Evolutionary conservation across 2,329 filamentous ascomycete genomes (phyloP).

Genomic region (Cryphonectria nitschkei): DNA sequence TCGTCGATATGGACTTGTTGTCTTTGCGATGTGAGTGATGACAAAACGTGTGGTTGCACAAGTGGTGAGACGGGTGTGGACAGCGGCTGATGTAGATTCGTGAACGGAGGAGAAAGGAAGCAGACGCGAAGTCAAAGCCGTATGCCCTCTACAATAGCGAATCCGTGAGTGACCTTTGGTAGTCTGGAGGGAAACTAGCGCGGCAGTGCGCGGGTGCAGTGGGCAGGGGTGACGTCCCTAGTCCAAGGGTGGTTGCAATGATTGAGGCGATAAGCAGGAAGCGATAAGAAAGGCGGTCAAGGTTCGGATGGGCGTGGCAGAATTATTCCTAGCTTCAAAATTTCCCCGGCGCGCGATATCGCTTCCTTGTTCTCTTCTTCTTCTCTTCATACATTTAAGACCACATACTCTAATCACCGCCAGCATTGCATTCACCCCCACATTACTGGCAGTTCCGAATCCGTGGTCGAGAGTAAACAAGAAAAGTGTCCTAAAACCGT

Average conservation of each 20-base stretch:
- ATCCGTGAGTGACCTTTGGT: neutral
- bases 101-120: neutral
- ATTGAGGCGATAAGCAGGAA: slow-evolving; percentile 3
- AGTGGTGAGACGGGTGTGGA: neutral
- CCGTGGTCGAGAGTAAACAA: slow-evolving; percentile 59
- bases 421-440: slow-evolving; percentile 41
- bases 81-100: neutral
- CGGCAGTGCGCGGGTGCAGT: no score
- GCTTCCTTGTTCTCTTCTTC: slow-evolving; percentile 19
- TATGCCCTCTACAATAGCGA: neutral
- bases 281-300: slow-evolving; percentile 25
- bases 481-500: slow-evolving; percentile 64
- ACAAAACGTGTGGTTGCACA: neutral
- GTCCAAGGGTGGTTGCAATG: neutral
- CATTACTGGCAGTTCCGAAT: slow-evolving; percentile 57
- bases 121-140: neutral
- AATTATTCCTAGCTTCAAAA: slow-evolving; percentile 13
- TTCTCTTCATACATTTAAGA: slow-evolving; percentile 36
- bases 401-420: slow-evolving; percentile 40
- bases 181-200: neutral
- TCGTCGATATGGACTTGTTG: neutral
- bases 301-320: neutral
- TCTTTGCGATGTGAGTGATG: neutral
- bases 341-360: slow-evolving; percentile 10
- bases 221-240: slow-evolving; percentile 1